Evolutionary conservation across 148 eudicot species (phyloP), one percentile per base, ranked within the genome.

Genomic region (Chenopodium quinoa): DNA sequence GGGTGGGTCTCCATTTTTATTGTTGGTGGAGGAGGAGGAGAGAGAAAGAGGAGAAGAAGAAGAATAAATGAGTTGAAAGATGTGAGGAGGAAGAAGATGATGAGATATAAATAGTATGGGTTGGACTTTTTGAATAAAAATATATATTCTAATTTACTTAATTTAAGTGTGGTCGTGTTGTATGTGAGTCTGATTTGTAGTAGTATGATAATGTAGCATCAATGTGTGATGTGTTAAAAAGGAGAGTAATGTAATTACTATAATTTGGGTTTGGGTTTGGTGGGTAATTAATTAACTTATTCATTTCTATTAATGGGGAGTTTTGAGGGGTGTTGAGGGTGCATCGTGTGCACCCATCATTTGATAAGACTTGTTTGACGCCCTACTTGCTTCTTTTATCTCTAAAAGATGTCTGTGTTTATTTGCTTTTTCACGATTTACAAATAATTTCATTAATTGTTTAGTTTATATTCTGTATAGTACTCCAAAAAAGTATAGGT

Each of bases 31-130:
- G 63, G 75, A 75, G 73, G 66, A 34, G 69, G 75, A 37, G 81
- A 79, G 81, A 75, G 68, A 73, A 29, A 47, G 66, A 11, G 20
- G n/a, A 40, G 37, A 12, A 27, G 20, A 48, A 65, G 44, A 40
- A 40, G 44, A 40, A 40, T 4, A 40, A 40, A 40, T 40, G 44
- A 40, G 44, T 40, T 40, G 44, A 37, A 23, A 11, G 72, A 13
- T 56, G 62, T 9, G 65, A 73, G 27, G 76, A 9, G 62, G 78
- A 46, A 20, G 67, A 40, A 3, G 67, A 5, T 44, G 84, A 58
- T 19, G 64, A 22, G 72, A 7, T 87, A 84, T 79, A 75, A 79
- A 75, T 80, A 84, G 81, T 69, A 63, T 69, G 82, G 73, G 29
- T 23, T 62, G 47, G 19, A 1, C 3, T 4, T n/a, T 63, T 20